phyloP scores from a whole-genome alignment of 164 flowering plant species.

The Piper longum region DNA sequence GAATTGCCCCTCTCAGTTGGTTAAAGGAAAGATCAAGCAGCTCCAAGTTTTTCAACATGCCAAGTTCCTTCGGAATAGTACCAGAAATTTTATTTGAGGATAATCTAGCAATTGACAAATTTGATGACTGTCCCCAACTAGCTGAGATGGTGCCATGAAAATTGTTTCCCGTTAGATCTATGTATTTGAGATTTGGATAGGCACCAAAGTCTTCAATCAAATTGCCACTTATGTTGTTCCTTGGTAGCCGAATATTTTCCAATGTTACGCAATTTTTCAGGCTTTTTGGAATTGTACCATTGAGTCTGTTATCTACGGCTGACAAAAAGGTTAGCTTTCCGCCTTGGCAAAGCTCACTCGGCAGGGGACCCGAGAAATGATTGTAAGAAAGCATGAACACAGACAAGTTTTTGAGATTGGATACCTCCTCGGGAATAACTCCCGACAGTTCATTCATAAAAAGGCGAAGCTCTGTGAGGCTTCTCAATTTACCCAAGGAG shows the following conservation, averaged over 20 bases:
- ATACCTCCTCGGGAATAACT: not conserved
- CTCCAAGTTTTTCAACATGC: not conserved
- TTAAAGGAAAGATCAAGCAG: not conserved
- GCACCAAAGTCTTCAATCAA: not conserved
- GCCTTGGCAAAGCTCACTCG: not conserved
- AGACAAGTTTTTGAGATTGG: not conserved
- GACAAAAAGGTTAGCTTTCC: not conserved
- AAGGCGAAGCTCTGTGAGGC: not conserved
- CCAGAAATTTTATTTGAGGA: not conserved
- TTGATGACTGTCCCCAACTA: not conserved
- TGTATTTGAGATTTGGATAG: not conserved
- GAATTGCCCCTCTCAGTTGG: not conserved
- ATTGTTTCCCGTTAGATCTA: too few species aligned
- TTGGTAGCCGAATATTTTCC: not conserved
- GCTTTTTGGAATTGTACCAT: not conserved
- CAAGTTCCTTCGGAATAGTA: not conserved
- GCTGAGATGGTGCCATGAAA: not conserved
- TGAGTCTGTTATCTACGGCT: not conserved
- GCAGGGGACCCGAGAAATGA: not conserved
- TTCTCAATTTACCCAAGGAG: not conserved
- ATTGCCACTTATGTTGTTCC: not conserved
- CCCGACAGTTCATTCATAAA: not conserved
- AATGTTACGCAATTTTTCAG: not conserved
- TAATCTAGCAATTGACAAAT: not conserved
- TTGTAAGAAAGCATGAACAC: not conserved